Evolutionary conservation across 306 rosid species (phyloP).

Genomic region (Acacia acuminata): DNA sequence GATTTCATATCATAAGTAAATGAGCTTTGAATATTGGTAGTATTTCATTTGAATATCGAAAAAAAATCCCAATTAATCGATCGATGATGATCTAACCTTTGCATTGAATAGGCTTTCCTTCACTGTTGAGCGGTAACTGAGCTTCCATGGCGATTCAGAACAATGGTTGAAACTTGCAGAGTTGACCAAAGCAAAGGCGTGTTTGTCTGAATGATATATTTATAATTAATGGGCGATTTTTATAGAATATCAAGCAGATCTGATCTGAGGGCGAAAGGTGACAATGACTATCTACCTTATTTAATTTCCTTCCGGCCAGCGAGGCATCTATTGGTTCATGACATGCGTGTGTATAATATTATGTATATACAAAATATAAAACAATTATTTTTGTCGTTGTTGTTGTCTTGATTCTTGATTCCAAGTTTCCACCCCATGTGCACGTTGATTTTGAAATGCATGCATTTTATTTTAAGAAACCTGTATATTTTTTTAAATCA

Average conservation of each 20-base stretch:
- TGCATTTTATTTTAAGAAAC: not conserved
- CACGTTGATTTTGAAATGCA: not conserved
- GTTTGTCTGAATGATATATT: not conserved
- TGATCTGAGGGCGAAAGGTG: too few relatives aligned
- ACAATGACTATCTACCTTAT: too few relatives aligned
- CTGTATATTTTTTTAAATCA: too few relatives aligned
- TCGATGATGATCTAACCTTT: slow-evolving; percentile 50
- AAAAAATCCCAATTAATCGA: not conserved
- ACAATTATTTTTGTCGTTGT: too few relatives aligned
- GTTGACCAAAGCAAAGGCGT: not conserved
- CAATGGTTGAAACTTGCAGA: not conserved
- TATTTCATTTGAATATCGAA: too few relatives aligned
- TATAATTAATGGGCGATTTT: not conserved
- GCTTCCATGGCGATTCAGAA: slow-evolving; percentile 43
- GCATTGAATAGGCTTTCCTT: slow-evolving; percentile 65
- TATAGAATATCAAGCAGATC: not conserved
- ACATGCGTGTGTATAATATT: too few relatives aligned
- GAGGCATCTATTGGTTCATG: too few relatives aligned
- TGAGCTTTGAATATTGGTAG: too few relatives aligned
- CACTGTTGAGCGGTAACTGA: slow-evolving; percentile 19
- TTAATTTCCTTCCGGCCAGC: too few relatives aligned
- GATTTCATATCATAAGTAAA: not conserved
- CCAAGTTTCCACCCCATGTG: too few relatives aligned
- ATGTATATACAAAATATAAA: too few relatives aligned
- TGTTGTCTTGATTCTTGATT: not conserved